Conservation (phyloP, 768 basidiomycete genomes). For the Multifurca ochricompacta region DNA sequence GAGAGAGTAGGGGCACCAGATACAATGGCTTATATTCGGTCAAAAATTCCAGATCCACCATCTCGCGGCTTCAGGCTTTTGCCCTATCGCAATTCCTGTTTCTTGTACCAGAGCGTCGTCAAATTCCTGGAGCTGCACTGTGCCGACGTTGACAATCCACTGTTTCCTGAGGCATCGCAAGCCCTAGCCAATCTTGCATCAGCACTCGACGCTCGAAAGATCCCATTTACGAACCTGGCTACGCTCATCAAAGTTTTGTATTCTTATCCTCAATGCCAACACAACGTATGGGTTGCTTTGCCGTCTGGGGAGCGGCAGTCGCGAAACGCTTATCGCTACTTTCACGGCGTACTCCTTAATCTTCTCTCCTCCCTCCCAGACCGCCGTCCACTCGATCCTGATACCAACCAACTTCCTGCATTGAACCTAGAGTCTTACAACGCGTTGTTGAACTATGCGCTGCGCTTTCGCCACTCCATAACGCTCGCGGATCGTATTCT, state of each 20-base stretch:
- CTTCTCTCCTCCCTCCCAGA: slow-evolving; percentile 15
- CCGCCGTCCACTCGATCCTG: neutral
- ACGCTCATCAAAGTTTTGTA: slow-evolving; percentile 17
- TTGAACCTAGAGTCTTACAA: slow-evolving; percentile 45
- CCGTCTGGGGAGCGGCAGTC: slow-evolving; percentile 7
- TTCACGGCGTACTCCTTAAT: slow-evolving; percentile 28
- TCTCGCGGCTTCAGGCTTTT: slow-evolving; percentile 3
- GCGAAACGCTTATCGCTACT: slow-evolving; percentile 25
- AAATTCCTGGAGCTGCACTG: slow-evolving; percentile 18
- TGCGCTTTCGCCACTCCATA: slow-evolving; percentile 51
- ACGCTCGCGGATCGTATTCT: slow-evolving; percentile 41
- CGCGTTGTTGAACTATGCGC: slow-evolving; percentile 55
- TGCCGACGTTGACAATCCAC: slow-evolving; percentile 5
- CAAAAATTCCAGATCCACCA: slow-evolving; percentile 2
- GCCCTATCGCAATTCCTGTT: neutral
- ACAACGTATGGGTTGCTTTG: slow-evolving; percentile 23
- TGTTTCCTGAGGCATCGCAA: slow-evolving; percentile 17
- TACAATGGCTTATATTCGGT: slow-evolving; percentile 25
- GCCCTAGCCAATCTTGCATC: slow-evolving; percentile 18
- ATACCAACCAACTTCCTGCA: slow-evolving; percentile 23
- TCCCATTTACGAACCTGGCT: slow-evolving; percentile 8
- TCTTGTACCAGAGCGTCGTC: slow-evolving; percentile 8
- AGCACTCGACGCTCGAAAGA: slow-evolving; percentile 2
- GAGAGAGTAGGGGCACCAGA: slow-evolving; percentile 19
- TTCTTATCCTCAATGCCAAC: slow-evolving; percentile 23